Evolutionary conservation across 305 asterid species (phyloP).

Genomic region (Fraxinus platypoda): DNA sequence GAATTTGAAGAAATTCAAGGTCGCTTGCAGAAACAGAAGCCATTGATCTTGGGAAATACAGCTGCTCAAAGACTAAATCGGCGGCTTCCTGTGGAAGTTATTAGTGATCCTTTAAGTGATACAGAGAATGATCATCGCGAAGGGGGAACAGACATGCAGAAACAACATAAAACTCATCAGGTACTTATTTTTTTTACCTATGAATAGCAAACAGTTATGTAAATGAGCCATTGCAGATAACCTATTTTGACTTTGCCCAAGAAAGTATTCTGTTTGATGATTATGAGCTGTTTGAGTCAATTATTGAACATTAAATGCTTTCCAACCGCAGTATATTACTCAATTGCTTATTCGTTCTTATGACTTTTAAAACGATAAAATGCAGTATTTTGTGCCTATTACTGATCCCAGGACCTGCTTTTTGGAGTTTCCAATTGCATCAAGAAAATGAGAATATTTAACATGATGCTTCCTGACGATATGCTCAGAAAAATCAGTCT

Average conservation of each 20-base stretch:
- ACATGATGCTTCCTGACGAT: slow-evolving; percentile 10
- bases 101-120: slow-evolving; percentile 93
- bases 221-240: neutral
- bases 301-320: neutral
- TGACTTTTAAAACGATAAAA: neutral
- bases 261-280: neutral
- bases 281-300: slow-evolving; percentile 20
- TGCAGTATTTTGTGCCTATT: slow-evolving; percentile 8
- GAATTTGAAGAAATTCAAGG: slow-evolving; percentile 90
- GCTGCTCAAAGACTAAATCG: slow-evolving; percentile 65
- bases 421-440: neutral
- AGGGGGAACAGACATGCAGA: slow-evolving; percentile 62
- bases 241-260: neutral
- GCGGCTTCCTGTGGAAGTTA: slow-evolving; percentile 70
- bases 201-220: neutral
- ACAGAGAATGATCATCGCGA: slow-evolving; percentile 63
- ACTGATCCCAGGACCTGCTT: neutral
- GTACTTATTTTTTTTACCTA: slow-evolving; percentile 34
- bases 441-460: slow-evolving; percentile 2
- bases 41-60: slow-evolving; percentile 61
- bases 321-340: neutral
- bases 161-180: slow-evolving; percentile 65
- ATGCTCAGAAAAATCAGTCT: neutral
- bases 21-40: slow-evolving; percentile 67
- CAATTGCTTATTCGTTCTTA: neutral